These are phyloP conservation scores for Glomus cerebriforme DNA, from an alignment of 192 early-diverging fungal species.

Conservation along the genomic window DNA sequence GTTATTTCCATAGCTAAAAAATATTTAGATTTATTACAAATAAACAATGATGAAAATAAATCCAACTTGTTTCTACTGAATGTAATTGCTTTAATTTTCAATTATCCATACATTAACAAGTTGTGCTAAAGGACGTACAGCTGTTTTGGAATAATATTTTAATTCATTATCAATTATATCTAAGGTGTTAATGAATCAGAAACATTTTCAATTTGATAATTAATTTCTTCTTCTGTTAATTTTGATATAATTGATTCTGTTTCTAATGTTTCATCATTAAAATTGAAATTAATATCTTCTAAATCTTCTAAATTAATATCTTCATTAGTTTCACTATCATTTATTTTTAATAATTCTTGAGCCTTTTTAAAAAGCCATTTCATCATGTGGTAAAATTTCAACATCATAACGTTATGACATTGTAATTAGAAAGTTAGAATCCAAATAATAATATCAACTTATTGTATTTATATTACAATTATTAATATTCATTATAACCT, in stretches of 20 bases:
- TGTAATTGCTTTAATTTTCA: neutral
- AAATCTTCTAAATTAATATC: too few relatives aligned
- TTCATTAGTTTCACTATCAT: too few relatives aligned
- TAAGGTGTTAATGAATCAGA: neutral
- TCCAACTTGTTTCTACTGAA: neutral
- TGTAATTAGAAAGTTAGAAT: too few relatives aligned
- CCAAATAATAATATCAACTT: too few relatives aligned
- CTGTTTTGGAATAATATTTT: neutral
- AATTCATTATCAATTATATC: neutral
- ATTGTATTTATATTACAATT: too few relatives aligned
- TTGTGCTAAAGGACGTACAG: neutral
- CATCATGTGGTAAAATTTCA: too few relatives aligned
- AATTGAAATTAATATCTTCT: neutral
- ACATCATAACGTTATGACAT: too few relatives aligned
- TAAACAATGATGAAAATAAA: neutral
- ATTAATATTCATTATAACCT: too few relatives aligned
- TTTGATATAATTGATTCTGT: neutral
- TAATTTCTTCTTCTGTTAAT: neutral
- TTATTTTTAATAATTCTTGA: too few relatives aligned
- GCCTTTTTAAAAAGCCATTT: too few relatives aligned
- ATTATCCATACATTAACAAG: slow-evolving; percentile 6
- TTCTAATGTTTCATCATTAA: neutral
- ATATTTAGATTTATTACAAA: slow-evolving; percentile 3
- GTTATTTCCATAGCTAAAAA: neutral
- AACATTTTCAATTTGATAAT: neutral